A percentile compares a stretch with the other conserved stretches of the same genome.
Evolutionary conservation across 2,329 filamentous ascomycete genomes (phyloP).

Genomic region (Fusarium praegraminearum): DNA sequence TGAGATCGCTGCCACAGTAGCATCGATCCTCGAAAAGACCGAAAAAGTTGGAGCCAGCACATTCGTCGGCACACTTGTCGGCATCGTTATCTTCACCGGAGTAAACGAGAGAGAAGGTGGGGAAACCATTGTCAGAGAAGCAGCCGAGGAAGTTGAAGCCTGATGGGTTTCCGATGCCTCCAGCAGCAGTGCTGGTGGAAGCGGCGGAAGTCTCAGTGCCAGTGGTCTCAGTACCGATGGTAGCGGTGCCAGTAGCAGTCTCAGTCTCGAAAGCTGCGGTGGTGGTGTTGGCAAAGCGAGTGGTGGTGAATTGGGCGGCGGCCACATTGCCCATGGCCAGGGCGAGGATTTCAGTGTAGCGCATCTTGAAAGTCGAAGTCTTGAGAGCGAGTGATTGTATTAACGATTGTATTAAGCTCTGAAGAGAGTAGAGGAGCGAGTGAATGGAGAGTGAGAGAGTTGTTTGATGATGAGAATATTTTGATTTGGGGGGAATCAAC

Average conservation of each 20-base stretch:
- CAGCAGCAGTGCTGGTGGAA: constrained; percentile 16
- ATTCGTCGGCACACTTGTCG: constrained; percentile 43
- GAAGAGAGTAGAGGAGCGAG: constrained; percentile 42
- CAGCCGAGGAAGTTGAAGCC: constrained; percentile 48
- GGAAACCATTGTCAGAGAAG: constrained; percentile 41
- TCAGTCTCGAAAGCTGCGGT: constrained; percentile 1
- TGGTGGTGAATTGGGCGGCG: constrained; percentile 37
- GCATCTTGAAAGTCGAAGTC: constrained; percentile 46
- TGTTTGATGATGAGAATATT: constrained; percentile 36
- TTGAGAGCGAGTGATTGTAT: constrained; percentile 38
- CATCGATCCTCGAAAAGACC: constrained; percentile 45
- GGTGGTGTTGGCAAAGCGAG: constrained; percentile 12
- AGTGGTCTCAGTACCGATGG: neutral
- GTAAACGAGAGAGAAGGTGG: constrained; percentile 34
- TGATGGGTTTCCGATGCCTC: constrained; percentile 14
- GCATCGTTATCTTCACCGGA: constrained; percentile 24
- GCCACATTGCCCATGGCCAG: constrained; percentile 49
- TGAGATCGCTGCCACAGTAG: constrained; percentile 47
- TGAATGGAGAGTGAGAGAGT: constrained; percentile 45
- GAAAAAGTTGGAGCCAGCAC: constrained; percentile 41
- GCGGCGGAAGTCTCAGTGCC: constrained; percentile 6
- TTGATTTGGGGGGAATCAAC: constrained; percentile 11
- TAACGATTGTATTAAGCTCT: constrained; percentile 45
- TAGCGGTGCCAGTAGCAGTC: neutral
- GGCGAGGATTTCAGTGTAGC: constrained; percentile 47